Evolutionary conservation across 306 rosid genomes (phyloP).

Genomic region (Arachis hypogaea): DNA sequence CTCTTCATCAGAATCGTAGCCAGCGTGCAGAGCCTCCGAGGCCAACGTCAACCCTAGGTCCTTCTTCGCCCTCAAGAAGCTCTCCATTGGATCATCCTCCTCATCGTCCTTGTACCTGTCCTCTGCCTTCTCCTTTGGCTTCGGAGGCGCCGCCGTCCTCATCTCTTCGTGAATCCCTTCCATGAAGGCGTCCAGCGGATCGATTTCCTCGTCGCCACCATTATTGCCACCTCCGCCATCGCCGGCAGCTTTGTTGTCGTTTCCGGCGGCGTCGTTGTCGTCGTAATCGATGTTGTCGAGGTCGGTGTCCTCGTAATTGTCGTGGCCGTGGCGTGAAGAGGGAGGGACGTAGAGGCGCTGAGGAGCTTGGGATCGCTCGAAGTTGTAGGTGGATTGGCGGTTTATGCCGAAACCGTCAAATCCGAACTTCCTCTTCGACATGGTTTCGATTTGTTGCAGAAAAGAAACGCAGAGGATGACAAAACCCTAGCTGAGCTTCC

Average conservation of each 20-base stretch:
- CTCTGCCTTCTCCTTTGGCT: constrained; percentile 69
- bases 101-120: constrained; percentile 78
- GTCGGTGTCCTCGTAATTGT: constrained; percentile 83
- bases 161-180: constrained; percentile 92
- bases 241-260: constrained; percentile 13
- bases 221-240: constrained; percentile 15
- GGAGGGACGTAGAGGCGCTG: constrained; percentile 90
- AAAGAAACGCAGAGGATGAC: neutral
- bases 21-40: constrained; percentile 84
- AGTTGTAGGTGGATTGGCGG: constrained; percentile 82
- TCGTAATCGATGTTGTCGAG: constrained; percentile 79
- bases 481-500: constrained; percentile 45
- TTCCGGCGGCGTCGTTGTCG: constrained; percentile 46
- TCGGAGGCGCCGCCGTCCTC: constrained; percentile 74
- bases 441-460: constrained; percentile 3
- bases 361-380: constrained; percentile 83
- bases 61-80: constrained; percentile 87
- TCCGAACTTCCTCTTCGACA: constrained; percentile 95
- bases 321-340: constrained; percentile 76
- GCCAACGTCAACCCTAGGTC: constrained; percentile 85
- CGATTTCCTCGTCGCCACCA: constrained; percentile 68
- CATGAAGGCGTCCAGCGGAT: constrained; percentile 96
- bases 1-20: constrained; percentile 95
- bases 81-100: constrained; percentile 92
- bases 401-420: constrained; percentile 93